Percentiles rank a stretch among this genome's conserved stretches.
These are phyloP conservation scores for sorghum (Sorghum bicolor) DNA, from an alignment of 176 grass and related monocot species.

Conservation along the genomic window Sorghum_bicolor_NCBIv3 NC_012870.2:78907501-78908000, in stretches of 20 bases:
- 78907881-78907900: conserved; percentile 41
- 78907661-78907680: background rate
- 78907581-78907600: background rate
- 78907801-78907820: conserved; percentile 67
- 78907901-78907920: background rate
- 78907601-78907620: conserved; percentile 5
- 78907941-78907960: conserved; percentile 31
- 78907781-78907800: conserved; percentile 73
- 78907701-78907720: background rate
- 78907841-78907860: conserved; percentile 82
- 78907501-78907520: conserved; percentile 59
- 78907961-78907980: conserved; percentile 88
- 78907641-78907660: background rate
- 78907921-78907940: conserved; percentile 7
- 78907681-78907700: background rate
- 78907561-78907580: conserved; percentile 1
- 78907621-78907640: background rate
- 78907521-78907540: conserved; percentile 14
- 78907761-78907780: conserved; percentile 86
- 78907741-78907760: conserved; percentile 64
- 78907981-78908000: conserved; percentile 80
- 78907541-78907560: conserved; percentile 13
- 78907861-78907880: conserved; percentile 75
- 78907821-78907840: conserved; percentile 81
- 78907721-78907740: background rate